Conservation (phyloP, 208 protist genomes). For the Wallacemonas sp. region DNA sequence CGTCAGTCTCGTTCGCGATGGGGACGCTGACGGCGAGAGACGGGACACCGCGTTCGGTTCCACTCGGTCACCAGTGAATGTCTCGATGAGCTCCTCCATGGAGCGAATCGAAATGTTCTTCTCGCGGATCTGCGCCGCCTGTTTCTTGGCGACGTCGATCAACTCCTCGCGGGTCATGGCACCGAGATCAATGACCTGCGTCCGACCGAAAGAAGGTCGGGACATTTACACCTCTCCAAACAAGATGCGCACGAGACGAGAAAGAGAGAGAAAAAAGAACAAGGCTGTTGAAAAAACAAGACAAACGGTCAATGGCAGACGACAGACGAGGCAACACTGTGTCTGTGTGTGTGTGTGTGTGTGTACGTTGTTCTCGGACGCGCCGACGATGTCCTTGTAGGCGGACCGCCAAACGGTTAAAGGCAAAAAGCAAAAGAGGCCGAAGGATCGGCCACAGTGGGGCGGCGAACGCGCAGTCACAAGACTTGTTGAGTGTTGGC, state of each 20-base stretch:
- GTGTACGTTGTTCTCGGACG: too few relatives aligned
- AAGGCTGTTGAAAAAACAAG: not conserved
- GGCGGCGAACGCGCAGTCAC: too few relatives aligned
- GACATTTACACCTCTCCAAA: too few relatives aligned
- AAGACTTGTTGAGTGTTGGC: too few relatives aligned
- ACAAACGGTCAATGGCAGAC: too few relatives aligned
- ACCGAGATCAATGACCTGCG: conserved; percentile 53
- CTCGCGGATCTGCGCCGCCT: conserved; percentile 44
- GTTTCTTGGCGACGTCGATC: conserved; percentile 60
- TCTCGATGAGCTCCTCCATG: conserved; percentile 46
- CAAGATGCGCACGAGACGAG: conserved; percentile 10
- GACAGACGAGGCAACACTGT: too few relatives aligned
- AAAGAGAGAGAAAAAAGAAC: conserved; percentile 17
- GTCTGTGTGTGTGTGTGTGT: too few relatives aligned
- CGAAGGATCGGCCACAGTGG: too few relatives aligned
- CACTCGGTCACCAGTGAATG: conserved; percentile 20
- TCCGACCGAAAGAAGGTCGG: conserved; percentile 17
- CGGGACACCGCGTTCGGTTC: not conserved
- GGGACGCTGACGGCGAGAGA: not conserved
- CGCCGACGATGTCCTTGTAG: too few relatives aligned
- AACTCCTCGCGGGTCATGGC: conserved; percentile 50
- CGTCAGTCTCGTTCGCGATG: not conserved
- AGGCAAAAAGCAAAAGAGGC: conserved; percentile 3
- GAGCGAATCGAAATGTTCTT: conserved; percentile 47
- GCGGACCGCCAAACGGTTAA: too few relatives aligned